A percentile compares a stretch with the other conserved stretches of the same genome.
Conservation (phyloP, 169 alveolate species). For the Blepharisma undulans region DNA sequence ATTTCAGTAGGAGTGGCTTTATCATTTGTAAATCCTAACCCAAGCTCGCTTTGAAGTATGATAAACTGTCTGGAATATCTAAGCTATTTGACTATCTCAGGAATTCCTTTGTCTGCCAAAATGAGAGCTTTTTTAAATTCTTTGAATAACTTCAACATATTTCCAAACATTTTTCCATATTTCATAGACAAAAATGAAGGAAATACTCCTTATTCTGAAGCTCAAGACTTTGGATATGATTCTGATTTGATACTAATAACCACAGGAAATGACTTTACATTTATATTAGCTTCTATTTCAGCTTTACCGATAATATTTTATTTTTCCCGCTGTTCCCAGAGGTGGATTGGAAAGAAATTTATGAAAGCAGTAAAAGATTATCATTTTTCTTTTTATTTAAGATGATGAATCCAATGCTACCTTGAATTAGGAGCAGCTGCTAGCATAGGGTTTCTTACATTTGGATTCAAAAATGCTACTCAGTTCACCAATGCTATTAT, state of each 20-base stretch:
- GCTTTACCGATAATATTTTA: neutral
- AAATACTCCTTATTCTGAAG: neutral
- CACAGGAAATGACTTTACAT: neutral
- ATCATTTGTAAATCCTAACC: neutral
- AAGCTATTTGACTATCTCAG: neutral
- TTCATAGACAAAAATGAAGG: neutral
- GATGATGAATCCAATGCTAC: conserved; percentile 11
- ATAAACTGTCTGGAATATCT: conserved; percentile 9
- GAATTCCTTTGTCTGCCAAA: neutral
- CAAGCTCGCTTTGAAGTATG: neutral
- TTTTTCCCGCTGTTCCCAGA: neutral
- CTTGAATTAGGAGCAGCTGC: neutral
- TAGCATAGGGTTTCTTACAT: neutral
- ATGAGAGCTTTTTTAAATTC: neutral
- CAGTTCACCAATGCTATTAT: neutral
- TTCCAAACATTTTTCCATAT: neutral
- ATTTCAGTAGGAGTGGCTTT: neutral
- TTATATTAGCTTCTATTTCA: neutral
- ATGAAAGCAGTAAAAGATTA: neutral
- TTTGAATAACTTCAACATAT: neutral
- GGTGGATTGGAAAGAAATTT: neutral
- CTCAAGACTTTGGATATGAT: neutral
- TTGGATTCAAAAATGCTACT: neutral
- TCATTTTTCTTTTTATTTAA: neutral
- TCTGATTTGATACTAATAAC: neutral